phyloP scores from a whole-genome alignment of 805 yeast species.

The Wickerhamiella musiphila region DNA sequence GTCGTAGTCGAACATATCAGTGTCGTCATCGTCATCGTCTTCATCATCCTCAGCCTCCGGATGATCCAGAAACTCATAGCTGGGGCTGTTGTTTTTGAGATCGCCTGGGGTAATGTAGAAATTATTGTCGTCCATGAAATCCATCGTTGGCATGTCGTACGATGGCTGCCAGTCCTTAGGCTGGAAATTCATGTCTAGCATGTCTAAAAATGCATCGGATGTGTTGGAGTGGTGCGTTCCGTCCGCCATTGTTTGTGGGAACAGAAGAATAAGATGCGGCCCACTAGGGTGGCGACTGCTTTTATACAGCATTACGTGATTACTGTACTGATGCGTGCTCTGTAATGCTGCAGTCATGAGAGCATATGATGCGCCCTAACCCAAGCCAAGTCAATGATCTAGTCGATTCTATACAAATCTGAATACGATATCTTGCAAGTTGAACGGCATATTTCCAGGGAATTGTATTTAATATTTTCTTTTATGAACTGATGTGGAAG shows the following conservation, averaged over 20 bases:
- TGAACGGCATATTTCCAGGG: neutral
- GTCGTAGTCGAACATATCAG: conserved; percentile 8
- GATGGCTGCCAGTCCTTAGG: conserved; percentile 1
- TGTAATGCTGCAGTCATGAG: neutral
- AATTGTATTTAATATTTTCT: no score
- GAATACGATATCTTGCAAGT: neutral
- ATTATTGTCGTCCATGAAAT: conserved; percentile 6
- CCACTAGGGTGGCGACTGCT: no score
- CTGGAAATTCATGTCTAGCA: neutral
- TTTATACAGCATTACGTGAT: no score
- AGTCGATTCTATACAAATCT: neutral
- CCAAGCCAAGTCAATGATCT: neutral
- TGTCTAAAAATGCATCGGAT: neutral
- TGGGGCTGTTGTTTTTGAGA: no score
- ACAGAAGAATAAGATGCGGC: no score
- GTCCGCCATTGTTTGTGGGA: conserved; percentile 2
- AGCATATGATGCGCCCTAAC: neutral
- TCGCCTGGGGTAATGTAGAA: conserved; percentile 13
- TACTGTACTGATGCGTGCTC: no score
- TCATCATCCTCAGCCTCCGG: conserved; percentile 14
- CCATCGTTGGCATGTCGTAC: neutral
- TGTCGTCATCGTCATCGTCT: conserved; percentile 14
- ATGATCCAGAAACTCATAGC: conserved; percentile 4
- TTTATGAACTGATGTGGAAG: no score
- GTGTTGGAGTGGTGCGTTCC: neutral